These are phyloP conservation scores for Ceratobasidium sp. DNA, from an alignment of 1,284 basidiomycete genomes.

Conservation along the genomic window DNA sequence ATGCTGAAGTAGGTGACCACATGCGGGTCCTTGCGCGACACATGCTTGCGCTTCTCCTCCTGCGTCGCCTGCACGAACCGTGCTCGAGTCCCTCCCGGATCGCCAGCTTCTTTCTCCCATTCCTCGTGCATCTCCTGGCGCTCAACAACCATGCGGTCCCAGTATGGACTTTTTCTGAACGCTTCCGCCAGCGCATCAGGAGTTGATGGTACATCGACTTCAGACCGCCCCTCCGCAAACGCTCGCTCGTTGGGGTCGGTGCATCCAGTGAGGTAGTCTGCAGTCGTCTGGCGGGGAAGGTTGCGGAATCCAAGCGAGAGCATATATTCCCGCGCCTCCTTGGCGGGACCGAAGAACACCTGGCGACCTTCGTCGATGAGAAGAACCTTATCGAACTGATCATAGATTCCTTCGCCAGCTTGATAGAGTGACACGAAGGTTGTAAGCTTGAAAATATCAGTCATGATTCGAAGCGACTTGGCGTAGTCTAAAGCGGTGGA, in stretches of 20 bases:
- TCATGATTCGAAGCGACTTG: constrained; percentile 63
- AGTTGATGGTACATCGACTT: constrained; percentile 73
- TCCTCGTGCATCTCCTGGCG: constrained; percentile 60
- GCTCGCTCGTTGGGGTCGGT: constrained; percentile 62
- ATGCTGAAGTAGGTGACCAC: constrained; percentile 83
- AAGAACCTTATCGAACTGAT: constrained; percentile 59
- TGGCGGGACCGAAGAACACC: constrained; percentile 64
- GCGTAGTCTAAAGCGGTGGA: constrained; percentile 59
- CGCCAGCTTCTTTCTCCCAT: constrained; percentile 64
- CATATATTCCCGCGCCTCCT: constrained; percentile 62
- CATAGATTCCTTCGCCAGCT: constrained; percentile 58
- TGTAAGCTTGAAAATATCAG: constrained; percentile 59
- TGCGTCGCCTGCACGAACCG: constrained; percentile 79
- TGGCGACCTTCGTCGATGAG: constrained; percentile 63
- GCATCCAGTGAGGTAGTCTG: constrained; percentile 57
- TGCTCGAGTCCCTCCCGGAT: constrained; percentile 70
- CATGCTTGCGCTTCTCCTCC: constrained; percentile 84
- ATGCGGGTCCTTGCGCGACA: constrained; percentile 86
- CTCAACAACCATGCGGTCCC: constrained; percentile 56
- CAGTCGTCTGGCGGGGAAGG: constrained; percentile 59
- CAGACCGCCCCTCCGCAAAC: constrained; percentile 76
- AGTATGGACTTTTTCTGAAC: constrained; percentile 67
- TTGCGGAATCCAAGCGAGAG: constrained; percentile 59
- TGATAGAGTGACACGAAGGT: constrained; percentile 64
- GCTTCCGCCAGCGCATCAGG: constrained; percentile 77